Evolutionary conservation across 2,329 filamentous ascomycete species (phyloP).

Genomic region (Fusarium tjaetaba): DNA sequence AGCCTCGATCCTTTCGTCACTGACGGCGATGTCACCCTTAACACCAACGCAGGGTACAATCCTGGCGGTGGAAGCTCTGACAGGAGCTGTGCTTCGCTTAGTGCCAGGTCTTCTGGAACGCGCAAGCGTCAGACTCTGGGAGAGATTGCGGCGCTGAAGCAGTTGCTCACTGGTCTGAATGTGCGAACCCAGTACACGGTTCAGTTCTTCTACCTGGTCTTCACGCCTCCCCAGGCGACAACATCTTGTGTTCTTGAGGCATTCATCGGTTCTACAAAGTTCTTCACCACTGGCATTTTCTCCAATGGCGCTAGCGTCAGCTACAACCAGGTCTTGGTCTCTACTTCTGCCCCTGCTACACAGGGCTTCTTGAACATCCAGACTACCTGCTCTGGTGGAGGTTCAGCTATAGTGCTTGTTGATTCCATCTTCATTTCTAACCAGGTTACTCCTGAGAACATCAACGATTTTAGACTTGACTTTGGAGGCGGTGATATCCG

Average conservation of each 20-base stretch:
- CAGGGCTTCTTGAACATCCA: constrained; percentile 6
- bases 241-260: constrained; percentile 23
- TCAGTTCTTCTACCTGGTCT: constrained; percentile 32
- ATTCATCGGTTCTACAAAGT: constrained; percentile 3
- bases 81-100: not conserved
- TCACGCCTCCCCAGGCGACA: not conserved
- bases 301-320: not conserved
- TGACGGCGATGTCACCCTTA: not conserved
- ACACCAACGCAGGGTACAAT: not conserved
- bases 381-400: constrained; percentile 13
- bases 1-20: not conserved
- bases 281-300: constrained; percentile 1
- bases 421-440: constrained; percentile 37
- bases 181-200: constrained; percentile 23
- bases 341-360: not conserved
- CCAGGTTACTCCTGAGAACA: constrained; percentile 33
- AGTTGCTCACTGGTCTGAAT: constrained; percentile 11
- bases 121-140: constrained; percentile 6
- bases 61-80: constrained; percentile 4
- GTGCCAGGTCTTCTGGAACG: not conserved
- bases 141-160: not conserved
- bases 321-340: not conserved
- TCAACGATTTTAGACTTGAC: constrained; percentile 16
- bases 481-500: constrained; percentile 25
- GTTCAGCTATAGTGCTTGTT: constrained; percentile 4